These are phyloP conservation scores for Cairneyella variabilis DNA, from an alignment of 495 filamentous ascomycete genomes.

Conservation along the genomic window DNA sequence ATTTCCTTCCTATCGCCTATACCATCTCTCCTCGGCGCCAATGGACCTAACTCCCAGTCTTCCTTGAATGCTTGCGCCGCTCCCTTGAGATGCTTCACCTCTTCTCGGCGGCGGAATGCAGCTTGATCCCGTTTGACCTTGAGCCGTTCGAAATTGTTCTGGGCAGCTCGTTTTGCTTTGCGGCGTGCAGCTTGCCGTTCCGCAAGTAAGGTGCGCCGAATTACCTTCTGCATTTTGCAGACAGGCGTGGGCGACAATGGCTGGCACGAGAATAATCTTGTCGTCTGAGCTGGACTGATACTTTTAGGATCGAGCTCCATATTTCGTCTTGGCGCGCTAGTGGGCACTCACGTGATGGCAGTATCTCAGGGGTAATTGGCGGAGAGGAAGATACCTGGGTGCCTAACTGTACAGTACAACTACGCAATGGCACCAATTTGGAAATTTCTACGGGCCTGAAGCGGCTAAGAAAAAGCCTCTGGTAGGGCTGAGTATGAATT, in stretches of 20 bases:
- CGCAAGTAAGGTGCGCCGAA: constrained; percentile 63
- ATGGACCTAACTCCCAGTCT: constrained; percentile 70
- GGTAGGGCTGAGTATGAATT: too few relatives aligned
- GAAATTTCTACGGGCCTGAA: too few relatives aligned
- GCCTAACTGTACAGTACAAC: too few relatives aligned
- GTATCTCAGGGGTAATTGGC: not conserved
- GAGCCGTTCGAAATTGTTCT: constrained; percentile 24
- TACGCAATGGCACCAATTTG: too few relatives aligned
- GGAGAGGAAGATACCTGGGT: too few relatives aligned
- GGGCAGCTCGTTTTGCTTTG: constrained; percentile 32
- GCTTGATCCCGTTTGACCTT: constrained; percentile 33
- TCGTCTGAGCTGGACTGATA: not conserved
- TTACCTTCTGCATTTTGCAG: constrained; percentile 68
- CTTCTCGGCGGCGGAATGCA: constrained; percentile 32
- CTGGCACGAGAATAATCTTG: not conserved
- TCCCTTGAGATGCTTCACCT: constrained; percentile 16
- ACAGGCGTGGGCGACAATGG: constrained; percentile 16
- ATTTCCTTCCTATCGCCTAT: constrained; percentile 36
- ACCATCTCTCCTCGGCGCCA: constrained; percentile 74
- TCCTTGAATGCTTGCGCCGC: constrained; percentile 46
- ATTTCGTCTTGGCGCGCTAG: constrained; percentile 12
- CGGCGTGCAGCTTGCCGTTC: constrained; percentile 57
- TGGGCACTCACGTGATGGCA: constrained; percentile 7
- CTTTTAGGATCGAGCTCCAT: constrained; percentile 17
- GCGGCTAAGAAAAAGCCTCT: too few relatives aligned